Percentiles rank a stretch among this genome's conserved stretches.
These are phyloP conservation scores for Pestalotiopsis sp. DNA, from an alignment of 2,329 filamentous ascomycete species.

Conservation along the genomic window DNA sequence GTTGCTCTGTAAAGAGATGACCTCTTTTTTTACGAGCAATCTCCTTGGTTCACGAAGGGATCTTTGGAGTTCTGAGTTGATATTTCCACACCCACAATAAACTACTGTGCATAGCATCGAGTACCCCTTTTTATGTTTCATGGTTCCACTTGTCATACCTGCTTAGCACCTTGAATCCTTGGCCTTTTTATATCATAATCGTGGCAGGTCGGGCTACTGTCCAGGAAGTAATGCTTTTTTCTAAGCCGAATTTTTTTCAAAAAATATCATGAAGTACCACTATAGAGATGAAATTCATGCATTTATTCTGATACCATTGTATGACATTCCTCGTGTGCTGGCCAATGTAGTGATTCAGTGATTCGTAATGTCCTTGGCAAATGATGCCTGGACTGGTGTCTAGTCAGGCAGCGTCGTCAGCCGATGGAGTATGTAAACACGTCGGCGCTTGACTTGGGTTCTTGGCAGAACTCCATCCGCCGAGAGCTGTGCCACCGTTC, in stretches of 20 bases:
- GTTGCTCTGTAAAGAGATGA: constrained; percentile 48
- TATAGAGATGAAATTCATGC: constrained; percentile 1
- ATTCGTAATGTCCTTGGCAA: not conserved
- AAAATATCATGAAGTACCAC: not conserved
- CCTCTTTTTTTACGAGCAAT: too few species aligned
- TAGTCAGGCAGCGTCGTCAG: not conserved
- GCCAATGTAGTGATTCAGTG: not conserved
- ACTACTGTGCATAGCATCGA: not conserved
- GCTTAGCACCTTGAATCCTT: not conserved
- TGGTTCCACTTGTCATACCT: not conserved
- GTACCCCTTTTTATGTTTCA: not conserved
- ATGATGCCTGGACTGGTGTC: not conserved
- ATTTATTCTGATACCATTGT: not conserved
- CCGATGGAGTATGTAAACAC: not conserved
- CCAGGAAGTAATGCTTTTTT: constrained; percentile 1
- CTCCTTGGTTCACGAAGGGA: not conserved
- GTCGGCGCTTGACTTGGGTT: not conserved
- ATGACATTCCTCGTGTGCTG: too few species aligned
- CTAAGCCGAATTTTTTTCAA: not conserved
- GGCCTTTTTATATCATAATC: not conserved
- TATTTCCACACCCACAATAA: not conserved
- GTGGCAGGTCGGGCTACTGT: not conserved
- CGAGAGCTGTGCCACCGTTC: not conserved
- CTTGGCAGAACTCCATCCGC: not conserved
- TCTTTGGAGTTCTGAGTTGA: not conserved